These are phyloP conservation scores for Ilex asprella DNA, from an alignment of 257 asterid genomes.

Conservation along the genomic window DNA sequence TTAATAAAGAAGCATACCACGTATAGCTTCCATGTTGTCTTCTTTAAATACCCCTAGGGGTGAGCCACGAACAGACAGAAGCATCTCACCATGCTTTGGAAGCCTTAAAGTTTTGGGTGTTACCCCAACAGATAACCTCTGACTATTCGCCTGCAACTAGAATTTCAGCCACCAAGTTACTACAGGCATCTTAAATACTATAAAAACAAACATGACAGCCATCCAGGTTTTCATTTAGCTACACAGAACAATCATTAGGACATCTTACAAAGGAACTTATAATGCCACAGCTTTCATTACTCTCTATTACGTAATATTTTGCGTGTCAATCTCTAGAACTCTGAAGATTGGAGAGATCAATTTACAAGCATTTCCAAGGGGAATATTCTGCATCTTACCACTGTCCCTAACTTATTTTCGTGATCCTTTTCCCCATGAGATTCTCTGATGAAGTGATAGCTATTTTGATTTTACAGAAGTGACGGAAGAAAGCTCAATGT, in stretches of 20 bases:
- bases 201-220: conserved; percentile 4
- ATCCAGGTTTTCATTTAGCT: no score
- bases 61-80: conserved; percentile 82
- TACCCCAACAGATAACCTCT: conserved; percentile 63
- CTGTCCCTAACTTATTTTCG: not conserved
- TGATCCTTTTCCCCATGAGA: not conserved
- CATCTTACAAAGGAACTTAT: not conserved
- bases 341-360: not conserved
- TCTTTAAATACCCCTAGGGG: conserved; percentile 88
- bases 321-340: not conserved
- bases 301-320: not conserved
- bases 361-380: not conserved
- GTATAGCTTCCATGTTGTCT: conserved; percentile 90
- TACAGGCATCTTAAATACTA: not conserved
- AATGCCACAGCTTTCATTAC: not conserved
- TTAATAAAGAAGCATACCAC: conserved; percentile 32
- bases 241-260: not conserved
- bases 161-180: not conserved
- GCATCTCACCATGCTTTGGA: conserved; percentile 85
- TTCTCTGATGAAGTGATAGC: not conserved
- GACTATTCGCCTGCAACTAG: conserved; percentile 45
- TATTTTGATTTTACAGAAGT: not conserved
- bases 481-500: not conserved
- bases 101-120: conserved; percentile 73
- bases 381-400: not conserved